phyloP scores from a whole-genome alignment of 441 rosid species.

The Capsella rubella region DNA sequence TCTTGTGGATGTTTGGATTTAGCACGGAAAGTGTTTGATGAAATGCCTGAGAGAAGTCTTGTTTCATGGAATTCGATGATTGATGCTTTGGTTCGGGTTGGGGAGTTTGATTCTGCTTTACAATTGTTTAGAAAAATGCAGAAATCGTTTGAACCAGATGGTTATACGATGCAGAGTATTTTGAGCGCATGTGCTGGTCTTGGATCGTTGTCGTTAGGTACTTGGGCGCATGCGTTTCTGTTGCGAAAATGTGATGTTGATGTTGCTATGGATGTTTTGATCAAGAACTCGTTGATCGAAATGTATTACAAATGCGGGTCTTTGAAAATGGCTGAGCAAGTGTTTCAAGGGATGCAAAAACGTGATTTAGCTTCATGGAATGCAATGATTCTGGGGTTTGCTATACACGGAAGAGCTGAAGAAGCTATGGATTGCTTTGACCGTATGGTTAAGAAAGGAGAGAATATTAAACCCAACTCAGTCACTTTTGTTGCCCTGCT shows the following conservation, averaged over 20 bases:
- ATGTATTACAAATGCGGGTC: conserved; percentile 71
- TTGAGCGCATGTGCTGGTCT: conserved; percentile 59
- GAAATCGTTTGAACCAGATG: conserved; percentile 54
- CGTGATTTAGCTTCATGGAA: conserved; percentile 68
- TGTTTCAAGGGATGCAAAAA: conserved; percentile 55
- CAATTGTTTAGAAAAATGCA: conserved; percentile 52
- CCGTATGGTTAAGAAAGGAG: conserved; percentile 39
- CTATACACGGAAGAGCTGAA: conserved; percentile 59
- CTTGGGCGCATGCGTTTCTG: conserved; percentile 62
- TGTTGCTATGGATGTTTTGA: conserved; percentile 49
- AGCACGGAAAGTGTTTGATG: conserved; percentile 56
- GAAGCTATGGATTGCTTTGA: conserved; percentile 50
- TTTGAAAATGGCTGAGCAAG: conserved; percentile 54
- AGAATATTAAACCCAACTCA: conserved; percentile 52
- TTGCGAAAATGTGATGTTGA: conserved; percentile 48
- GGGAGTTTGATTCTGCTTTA: conserved; percentile 53
- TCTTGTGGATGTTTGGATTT: conserved; percentile 57
- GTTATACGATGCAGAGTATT: conserved; percentile 62
- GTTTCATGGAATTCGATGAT: conserved; percentile 71
- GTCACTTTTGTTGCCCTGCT: conserved; percentile 60
- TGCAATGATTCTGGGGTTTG: conserved; percentile 60
- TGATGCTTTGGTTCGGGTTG: conserved; percentile 57
- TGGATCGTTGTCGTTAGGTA: conserved; percentile 57
- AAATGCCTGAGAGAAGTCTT: conserved; percentile 57
- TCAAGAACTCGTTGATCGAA: conserved; percentile 60